Evolutionary conservation across 257 asterid genomes (phyloP).

Genomic region (Osmanthus fragrans): DNA sequence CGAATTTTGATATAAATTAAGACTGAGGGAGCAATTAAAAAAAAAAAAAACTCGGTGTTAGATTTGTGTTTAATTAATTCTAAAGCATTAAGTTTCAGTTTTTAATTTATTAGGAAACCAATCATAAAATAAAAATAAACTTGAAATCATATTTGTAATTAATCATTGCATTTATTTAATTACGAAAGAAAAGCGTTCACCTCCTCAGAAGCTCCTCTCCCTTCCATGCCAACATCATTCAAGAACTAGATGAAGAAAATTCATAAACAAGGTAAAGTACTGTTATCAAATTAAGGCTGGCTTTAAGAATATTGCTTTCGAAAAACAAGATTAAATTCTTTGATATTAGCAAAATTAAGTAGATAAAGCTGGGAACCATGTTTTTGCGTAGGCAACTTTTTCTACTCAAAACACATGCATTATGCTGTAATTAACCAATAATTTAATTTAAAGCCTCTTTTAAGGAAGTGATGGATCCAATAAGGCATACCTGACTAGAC

Average conservation of each 20-base stretch:
- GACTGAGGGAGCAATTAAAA: no score
- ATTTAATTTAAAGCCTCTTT: slow-evolving; percentile 10
- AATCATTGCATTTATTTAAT: not conserved
- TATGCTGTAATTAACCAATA: not conserved
- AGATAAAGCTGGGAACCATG: slow-evolving; percentile 14
- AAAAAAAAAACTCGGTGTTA: no score
- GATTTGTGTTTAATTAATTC: no score
- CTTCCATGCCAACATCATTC: slow-evolving; percentile 35
- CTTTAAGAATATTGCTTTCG: not conserved
- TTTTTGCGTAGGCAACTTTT: slow-evolving; percentile 9
- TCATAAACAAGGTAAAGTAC: not conserved
- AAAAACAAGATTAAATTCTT: no score
- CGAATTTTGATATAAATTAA: no score
- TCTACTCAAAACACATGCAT: not conserved
- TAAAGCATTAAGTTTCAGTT: no score
- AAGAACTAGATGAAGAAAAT: slow-evolving; percentile 25
- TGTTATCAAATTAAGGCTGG: not conserved
- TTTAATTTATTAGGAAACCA: no score
- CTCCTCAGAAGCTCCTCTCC: slow-evolving; percentile 33
- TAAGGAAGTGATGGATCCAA: slow-evolving; percentile 19
- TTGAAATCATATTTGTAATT: no score
- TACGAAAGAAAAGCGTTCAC: not conserved
- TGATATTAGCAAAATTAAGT: not conserved
- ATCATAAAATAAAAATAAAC: no score
- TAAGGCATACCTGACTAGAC: slow-evolving; percentile 25